Evolutionary conservation across 106 monocot species (phyloP).

Genomic region (Dactylorhiza incarnata): DNA sequence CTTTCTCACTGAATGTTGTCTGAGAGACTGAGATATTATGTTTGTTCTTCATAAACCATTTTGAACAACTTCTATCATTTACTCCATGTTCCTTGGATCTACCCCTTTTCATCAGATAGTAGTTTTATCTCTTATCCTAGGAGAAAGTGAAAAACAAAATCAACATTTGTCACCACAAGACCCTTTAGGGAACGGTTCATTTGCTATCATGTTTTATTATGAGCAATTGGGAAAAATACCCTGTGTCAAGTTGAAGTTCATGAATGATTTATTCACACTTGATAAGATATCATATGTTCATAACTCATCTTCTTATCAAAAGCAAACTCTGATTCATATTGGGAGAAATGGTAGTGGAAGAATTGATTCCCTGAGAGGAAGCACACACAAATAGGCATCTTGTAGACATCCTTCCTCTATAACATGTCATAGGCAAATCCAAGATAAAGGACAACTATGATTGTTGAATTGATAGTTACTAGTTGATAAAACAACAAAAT

Average conservation of each 20-base stretch:
- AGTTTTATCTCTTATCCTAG: too few species aligned
- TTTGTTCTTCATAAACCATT: too few species aligned
- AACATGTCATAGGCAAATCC: not conserved
- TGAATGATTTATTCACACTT: not conserved
- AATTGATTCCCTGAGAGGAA: not conserved
- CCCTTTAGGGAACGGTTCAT: not conserved
- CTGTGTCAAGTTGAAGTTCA: not conserved
- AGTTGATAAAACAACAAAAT: not conserved
- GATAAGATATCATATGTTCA: not conserved
- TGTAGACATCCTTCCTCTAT: not conserved
- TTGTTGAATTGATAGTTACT: not conserved
- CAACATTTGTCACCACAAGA: too few species aligned
- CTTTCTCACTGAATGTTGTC: too few species aligned
- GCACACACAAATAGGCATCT: not conserved
- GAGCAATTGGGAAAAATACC: not conserved
- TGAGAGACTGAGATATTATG: too few species aligned
- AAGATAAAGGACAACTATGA: not conserved
- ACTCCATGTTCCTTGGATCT: too few species aligned
- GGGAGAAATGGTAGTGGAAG: not conserved
- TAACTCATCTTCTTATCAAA: not conserved
- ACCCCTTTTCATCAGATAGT: too few species aligned
- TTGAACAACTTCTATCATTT: too few species aligned
- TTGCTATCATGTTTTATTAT: not conserved
- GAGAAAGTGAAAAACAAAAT: too few species aligned
- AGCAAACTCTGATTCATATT: not conserved